Base-by-base conservation (phyloP, 306 rosid genomes). In the Fragaria vesca region DNA sequence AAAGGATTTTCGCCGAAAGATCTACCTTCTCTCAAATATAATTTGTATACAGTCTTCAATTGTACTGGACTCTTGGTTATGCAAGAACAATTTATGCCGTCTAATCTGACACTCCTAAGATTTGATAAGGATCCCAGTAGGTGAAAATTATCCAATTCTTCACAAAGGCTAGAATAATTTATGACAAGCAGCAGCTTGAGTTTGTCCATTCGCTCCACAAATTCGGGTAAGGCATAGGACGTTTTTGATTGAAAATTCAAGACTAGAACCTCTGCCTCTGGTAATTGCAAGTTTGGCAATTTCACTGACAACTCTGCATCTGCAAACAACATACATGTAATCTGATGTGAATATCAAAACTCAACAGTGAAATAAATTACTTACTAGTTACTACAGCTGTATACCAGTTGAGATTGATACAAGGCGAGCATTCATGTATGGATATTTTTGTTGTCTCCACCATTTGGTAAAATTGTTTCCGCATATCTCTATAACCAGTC, bases 381-480 rank as follows among this genome's bases (percentile, higher is more conserved):
- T 9, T 40, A 4, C 32, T 30, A 30, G 32, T 32, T 32, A 3
- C 34, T 2, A 32, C 34, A 32, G 34, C 4, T 32, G 4, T 43
- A 43, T 46, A 46, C 50, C 50, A 2, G 50, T 46, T 46, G 50
- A 46, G 50, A 46, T 46, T 11, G 50, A 10, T 10, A 46, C 50
- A 11, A 45, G 48, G 48, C 48, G 48, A 45, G 48, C 48, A 10
- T 45, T 11, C 3, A 11, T 11, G 50, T 11, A 46, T 10, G 50
- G 50, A 46, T 46, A 46, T 46, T 46, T 46, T 46, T 46, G 50
- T 75, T 50, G 21, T 5, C 20, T 77, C 92, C 91, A 90, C 92
- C 95, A 90, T 1, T 71, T 8, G 12, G 92, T 92, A 78, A 82
- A 67, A 80, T 83, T 72, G 65, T 88, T 83, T 77, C 81, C 84